Evolutionary conservation across 2,329 filamentous ascomycete genomes (phyloP), one percentile per base, ranked within the genome.

Genomic region (Claviceps spartinae): DNA sequence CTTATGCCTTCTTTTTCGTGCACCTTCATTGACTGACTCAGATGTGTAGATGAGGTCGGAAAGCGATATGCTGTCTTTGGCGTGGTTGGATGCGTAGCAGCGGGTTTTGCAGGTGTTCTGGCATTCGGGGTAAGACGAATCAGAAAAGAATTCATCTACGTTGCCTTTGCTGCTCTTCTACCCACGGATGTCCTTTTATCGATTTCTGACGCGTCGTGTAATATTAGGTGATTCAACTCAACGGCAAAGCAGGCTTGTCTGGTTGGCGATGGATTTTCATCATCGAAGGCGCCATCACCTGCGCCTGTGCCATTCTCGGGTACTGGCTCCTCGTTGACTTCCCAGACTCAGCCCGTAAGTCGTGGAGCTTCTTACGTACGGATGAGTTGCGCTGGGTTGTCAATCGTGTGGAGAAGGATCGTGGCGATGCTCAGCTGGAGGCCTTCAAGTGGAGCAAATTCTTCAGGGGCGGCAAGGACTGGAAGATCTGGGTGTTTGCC

Each of bases 181-280:
- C 9, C 30, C 30, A 11, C 9, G 3, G 30, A 30, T 30, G 30
- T 11, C 30, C 9, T 30, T 30, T 8, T 30, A 11, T 30, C 30
- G 9, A 30, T 30, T 30, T 30, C 22, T 47, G 16, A 47, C n/a
- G n/a, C 18, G 2, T 3, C 20, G 7, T 26, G 24, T 48, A 73
- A 63, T 65, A 30, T 30, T 4, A 30, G 30, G 30, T 84, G 54
- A 83, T 81, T 75, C 81, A 84, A 61, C 74, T 85, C 66, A 65
- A 74, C 11, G 82, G 82, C 7, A 69, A 73, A 1, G 72, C 71
- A 2, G 69, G 70, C 6, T 66, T 83, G 18, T 66, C 67, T 2
- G 81, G 81, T 41, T 85, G 82, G 82, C 71, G 79, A 41, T 85
- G 82, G 82, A 85, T 83, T 65, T 84, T 84, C 62, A 74, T 78